Conservation (phyloP, 2,329 filamentous ascomycete species). For the Claviceps humidiphila region DNA sequence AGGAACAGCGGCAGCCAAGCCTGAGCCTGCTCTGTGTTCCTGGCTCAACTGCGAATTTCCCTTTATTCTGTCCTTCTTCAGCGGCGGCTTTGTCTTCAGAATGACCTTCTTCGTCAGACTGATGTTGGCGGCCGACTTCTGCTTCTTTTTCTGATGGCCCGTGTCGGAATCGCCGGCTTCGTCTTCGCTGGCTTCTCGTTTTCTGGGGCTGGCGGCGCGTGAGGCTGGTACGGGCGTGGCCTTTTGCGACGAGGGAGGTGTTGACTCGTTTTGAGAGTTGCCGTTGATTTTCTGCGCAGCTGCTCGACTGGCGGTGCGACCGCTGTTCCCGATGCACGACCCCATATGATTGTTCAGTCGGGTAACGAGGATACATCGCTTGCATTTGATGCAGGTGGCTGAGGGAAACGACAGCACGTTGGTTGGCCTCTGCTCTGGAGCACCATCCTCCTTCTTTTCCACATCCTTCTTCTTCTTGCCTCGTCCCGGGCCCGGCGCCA, state of each 20-base stretch:
- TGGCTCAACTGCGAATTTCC: slow-evolving; percentile 34
- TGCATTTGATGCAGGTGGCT: slow-evolving; percentile 55
- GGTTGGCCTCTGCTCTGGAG: slow-evolving; percentile 41
- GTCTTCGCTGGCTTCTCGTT: slow-evolving; percentile 43
- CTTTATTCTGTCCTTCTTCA: slow-evolving; percentile 45
- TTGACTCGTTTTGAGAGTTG: slow-evolving; percentile 40
- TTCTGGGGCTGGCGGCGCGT: slow-evolving; percentile 40
- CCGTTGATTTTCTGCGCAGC: slow-evolving; percentile 51
- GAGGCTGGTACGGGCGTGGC: slow-evolving; percentile 45
- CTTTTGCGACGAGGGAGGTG: slow-evolving; percentile 49
- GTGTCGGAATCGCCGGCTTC: slow-evolving; percentile 36
- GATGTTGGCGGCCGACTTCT: slow-evolving; percentile 28
- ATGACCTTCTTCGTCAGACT: slow-evolving; percentile 38
- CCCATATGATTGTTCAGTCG: slow-evolving; percentile 57
- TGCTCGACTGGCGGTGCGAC: slow-evolving; percentile 47
- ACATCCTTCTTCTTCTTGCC: slow-evolving; percentile 73
- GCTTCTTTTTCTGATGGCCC: slow-evolving; percentile 44
- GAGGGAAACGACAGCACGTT: slow-evolving; percentile 53
- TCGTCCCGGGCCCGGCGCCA: slow-evolving; percentile 53
- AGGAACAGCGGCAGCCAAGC: slow-evolving; percentile 8
- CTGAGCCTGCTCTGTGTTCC: slow-evolving; percentile 28
- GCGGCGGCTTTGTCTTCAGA: slow-evolving; percentile 36
- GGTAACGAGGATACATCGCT: slow-evolving; percentile 51
- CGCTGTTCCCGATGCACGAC: slow-evolving; percentile 53
- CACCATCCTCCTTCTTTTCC: slow-evolving; percentile 42